phyloP scores from a whole-genome alignment of 352 stramenopile genomes.

The Stramenopiles sp. region DNA sequence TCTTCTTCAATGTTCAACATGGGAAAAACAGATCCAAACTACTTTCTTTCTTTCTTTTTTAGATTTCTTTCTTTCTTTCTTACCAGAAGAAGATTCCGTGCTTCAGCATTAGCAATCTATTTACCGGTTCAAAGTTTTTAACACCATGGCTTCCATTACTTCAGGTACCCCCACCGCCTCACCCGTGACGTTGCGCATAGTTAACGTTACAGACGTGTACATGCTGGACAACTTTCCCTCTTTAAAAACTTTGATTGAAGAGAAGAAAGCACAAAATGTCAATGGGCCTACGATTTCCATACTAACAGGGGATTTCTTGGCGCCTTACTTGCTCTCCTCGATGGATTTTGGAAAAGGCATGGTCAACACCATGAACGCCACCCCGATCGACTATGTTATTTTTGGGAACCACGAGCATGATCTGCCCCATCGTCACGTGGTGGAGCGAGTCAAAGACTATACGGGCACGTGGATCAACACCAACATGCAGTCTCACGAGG shows the following conservation, averaged over 20 bases:
- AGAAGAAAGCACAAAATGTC: not conserved
- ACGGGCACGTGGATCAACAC: constrained; percentile 24
- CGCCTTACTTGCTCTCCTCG: constrained; percentile 22
- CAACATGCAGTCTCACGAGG: constrained; percentile 27
- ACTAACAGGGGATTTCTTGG: constrained; percentile 24
- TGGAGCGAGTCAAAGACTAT: constrained; percentile 21
- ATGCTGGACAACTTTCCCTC: constrained; percentile 24
- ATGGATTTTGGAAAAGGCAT: constrained; percentile 24
- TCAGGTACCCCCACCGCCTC: no score
- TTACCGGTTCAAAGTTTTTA: no score
- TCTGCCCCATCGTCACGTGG: constrained; percentile 20
- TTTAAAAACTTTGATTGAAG: constrained; percentile 21
- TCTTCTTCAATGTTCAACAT: no score
- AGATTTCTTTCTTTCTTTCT: no score
- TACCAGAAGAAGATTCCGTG: no score
- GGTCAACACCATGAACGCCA: constrained; percentile 19
- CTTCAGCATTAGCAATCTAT: no score
- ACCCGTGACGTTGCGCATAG: no score
- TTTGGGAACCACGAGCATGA: constrained; percentile 28
- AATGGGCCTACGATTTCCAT: constrained; percentile 17
- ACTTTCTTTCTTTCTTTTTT: no score
- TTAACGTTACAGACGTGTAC: constrained; percentile 28
- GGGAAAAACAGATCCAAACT: no score
- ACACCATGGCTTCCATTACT: no score
- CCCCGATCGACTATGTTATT: constrained; percentile 23